phyloP scores from a whole-genome alignment of 495 filamentous ascomycete species.

The Neurospora sp. region DNA sequence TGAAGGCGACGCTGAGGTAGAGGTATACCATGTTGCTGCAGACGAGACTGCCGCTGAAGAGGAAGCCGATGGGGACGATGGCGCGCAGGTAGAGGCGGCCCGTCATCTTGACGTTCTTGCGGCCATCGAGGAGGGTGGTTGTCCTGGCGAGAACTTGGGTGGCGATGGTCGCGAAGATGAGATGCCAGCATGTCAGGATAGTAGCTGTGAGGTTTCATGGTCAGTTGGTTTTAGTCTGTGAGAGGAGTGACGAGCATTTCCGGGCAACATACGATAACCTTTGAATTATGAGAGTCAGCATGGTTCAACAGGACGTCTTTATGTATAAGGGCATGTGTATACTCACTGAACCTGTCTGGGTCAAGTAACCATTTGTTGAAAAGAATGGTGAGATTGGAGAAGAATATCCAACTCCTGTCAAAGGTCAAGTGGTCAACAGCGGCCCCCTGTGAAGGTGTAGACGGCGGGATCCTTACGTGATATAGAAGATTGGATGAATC shows the following conservation, averaged over 20 bases:
- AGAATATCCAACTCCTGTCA: slow-evolving; percentile 69
- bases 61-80: slow-evolving; percentile 64
- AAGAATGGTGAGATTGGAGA: slow-evolving; percentile 80
- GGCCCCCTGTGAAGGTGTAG: neutral
- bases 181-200: slow-evolving; percentile 69
- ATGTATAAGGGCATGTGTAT: neutral
- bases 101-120: slow-evolving; percentile 60
- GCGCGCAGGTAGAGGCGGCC: slow-evolving; percentile 55
- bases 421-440: neutral
- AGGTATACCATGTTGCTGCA: slow-evolving; percentile 66
- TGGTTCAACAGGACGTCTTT: neutral
- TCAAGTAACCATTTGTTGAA: slow-evolving; percentile 93
- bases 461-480: slow-evolving; percentile 6
- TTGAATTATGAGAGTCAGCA: slow-evolving; percentile 6
- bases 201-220: slow-evolving; percentile 19
- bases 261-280: slow-evolving; percentile 22
- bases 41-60: slow-evolving; percentile 63
- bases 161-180: slow-evolving; percentile 60
- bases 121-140: slow-evolving; percentile 56
- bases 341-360: slow-evolving; percentile 69
- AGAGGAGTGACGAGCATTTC: no score
- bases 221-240: neutral
- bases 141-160: slow-evolving; percentile 64
- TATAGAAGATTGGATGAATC: slow-evolving; percentile 13
- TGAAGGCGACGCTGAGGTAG: slow-evolving; percentile 67